Evolutionary conservation across 371 early-diverging fungal species (phyloP), one percentile per base, ranked within the genome.

Genomic region (Apophysomyces elegans): DNA sequence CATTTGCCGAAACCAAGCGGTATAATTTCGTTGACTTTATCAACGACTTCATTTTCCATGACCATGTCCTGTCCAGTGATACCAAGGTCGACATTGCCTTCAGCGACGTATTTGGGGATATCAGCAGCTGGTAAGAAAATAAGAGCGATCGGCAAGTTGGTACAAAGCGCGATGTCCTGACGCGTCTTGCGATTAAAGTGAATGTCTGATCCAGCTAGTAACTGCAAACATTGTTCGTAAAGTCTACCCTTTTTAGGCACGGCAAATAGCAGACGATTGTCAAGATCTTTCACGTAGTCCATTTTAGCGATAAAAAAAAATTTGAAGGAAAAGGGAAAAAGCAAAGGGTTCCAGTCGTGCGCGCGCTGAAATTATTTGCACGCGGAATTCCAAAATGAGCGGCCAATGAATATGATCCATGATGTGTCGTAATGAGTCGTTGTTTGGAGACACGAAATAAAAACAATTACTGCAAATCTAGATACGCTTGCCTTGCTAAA

Each of bases 171-270:
- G 80, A 97, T 97, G 79, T 97, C 97, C 76, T 95, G 93, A 56
- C 97, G 91, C 73, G 92, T 90, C 71, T 92, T 93, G 67, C 97
- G 90, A 78, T 90, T 86, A 84, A 95, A 98, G 73, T 96, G 92
- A 59, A 98, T 91, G 73, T 97, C 97, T 39, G 96, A 93, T 41
- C 93, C 94, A 58, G 85, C 77, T 18, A 98, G 86, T 35, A 98
- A 81, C 5, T 89, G 79, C 35, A 96, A 75, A 64, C 93, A 93
- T 44, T 93, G 88, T 71, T 96, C 92, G 78, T 95, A 91, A 37
- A 98, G 92, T 35, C 99, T 91, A 21, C 98, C 99, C 85, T 98
- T 98, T 76, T 98, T 98, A 58, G 98, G 98, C 47, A 98, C 88
- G n/a, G 95, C 97, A 69, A 97, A 94, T 41, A 96, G 79, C 50